Evolutionary conservation across 768 basidiomycete genomes (phyloP), one percentile per base, ranked within the genome.

Genomic region (Mycena latifolia): DNA sequence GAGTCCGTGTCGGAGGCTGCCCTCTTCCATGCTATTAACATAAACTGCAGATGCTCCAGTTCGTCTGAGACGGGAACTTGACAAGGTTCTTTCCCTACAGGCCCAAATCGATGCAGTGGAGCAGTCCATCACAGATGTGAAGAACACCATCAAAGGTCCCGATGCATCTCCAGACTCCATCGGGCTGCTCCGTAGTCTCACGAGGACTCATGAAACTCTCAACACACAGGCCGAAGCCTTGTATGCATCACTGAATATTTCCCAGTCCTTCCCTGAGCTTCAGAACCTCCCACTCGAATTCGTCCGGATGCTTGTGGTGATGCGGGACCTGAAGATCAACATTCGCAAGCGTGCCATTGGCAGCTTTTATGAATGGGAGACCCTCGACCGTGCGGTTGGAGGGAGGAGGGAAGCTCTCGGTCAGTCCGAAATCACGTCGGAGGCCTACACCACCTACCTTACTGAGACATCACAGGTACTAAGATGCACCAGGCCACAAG

Each of bases 211-310:
- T 14, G 60, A 66, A 6, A 18, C 20, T 2, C 61, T 79, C 12
- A 67, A 69, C 15, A 59, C 65, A 1, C 55, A 76, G 56, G 75
- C 78, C 0, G 77, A 82, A 31, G 61, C 50, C 0, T 63, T 83
- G 0, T 82, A 80, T 69, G 41, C 71, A 1, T 76, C 78, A 0
- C 65, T 83, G 18, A 80, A 83, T n/a, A n/a, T n/a, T n/a, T n/a
- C n/a, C n/a, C n/a, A n/a, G n/a, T n/a, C n/a, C n/a, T n/a, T n/a
- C n/a, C n/a, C n/a, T n/a, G n/a, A 78, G 28, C 77, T 83, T 6
- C 29, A 69, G 27, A 72, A 71, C 9, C 41, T 79, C 15, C 62
- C 73, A 18, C 43, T 75, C 7, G 70, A 76, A 5, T 80, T 80
- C 60, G 69, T 81, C 2, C 63, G 63, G 4, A 72, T 65, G 0